These are phyloP conservation scores for Boletus subparvulus DNA, from an alignment of 768 basidiomycete species.

Conservation along the genomic window DNA sequence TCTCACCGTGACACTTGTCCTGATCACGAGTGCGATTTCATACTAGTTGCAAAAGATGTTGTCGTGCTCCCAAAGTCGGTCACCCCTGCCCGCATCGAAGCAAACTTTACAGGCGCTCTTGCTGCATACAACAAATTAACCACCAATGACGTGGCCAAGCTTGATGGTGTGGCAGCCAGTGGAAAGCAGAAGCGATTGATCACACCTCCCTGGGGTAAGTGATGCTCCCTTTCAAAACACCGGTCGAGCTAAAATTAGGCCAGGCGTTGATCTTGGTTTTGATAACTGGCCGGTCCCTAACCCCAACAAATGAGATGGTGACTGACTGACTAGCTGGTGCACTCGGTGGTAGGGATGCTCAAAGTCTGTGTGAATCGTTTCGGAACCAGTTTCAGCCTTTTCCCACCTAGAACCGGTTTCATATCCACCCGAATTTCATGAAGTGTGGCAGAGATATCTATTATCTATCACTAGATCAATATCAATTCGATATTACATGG, in stretches of 20 bases:
- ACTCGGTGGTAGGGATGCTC: background rate
- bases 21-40: conserved; percentile 2
- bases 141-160: conserved; percentile 49
- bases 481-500: background rate
- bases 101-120: conserved; percentile 55
- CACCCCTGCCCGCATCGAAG: conserved; percentile 62
- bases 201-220: conserved; percentile 70
- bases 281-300: conserved; percentile 52
- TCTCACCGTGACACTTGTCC: conserved; percentile 3
- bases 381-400: background rate
- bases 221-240: background rate
- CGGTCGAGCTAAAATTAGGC: conserved; percentile 13
- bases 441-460: background rate
- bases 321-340: background rate
- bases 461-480: background rate
- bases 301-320: conserved; percentile 1
- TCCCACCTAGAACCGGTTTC: background rate
- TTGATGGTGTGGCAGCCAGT: conserved; percentile 54
- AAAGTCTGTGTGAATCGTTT: background rate
- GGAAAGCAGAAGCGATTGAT: conserved; percentile 72
- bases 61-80: conserved; percentile 79
- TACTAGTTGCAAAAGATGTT: conserved; percentile 58
- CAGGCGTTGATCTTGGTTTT: conserved; percentile 67
- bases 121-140: conserved; percentile 46
- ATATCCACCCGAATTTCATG: background rate